These are phyloP conservation scores for Aegle marmelos DNA, from an alignment of 345 rosid species.

Conservation along the genomic window DNA sequence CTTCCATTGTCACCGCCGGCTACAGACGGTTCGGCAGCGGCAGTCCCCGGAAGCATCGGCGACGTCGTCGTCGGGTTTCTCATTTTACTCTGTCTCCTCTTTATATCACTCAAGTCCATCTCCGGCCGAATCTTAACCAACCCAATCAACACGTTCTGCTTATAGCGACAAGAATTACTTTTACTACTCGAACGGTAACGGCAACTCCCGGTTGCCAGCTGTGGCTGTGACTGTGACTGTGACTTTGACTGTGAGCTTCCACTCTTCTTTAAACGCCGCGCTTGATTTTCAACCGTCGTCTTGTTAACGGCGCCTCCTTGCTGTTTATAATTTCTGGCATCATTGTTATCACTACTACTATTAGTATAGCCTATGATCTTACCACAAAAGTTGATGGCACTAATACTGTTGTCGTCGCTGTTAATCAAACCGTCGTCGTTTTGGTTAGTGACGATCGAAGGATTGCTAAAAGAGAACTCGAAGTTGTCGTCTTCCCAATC, in stretches of 20 bases:
- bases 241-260: background rate
- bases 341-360: background rate
- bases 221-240: background rate
- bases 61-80: conserved; percentile 14
- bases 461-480: conserved; percentile 21
- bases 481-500: conserved; percentile 4
- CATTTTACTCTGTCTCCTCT: conserved; percentile 36
- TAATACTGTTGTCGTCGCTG: background rate
- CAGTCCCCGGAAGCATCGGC: conserved; percentile 26
- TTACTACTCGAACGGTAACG: background rate
- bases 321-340: background rate
- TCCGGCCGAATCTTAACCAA: conserved; percentile 29
- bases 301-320: background rate
- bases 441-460: background rate
- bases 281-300: background rate
- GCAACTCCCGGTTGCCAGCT: background rate
- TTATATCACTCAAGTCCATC: conserved; percentile 43
- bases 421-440: background rate
- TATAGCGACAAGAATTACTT: background rate
- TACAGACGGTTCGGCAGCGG: background rate
- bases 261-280: background rate
- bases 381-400: conserved; percentile 24
- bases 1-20: background rate
- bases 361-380: background rate
- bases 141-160: conserved; percentile 30